Evolutionary conservation across 2,329 filamentous ascomycete genomes (phyloP).

Genomic region (Stachybotrys elegans): DNA sequence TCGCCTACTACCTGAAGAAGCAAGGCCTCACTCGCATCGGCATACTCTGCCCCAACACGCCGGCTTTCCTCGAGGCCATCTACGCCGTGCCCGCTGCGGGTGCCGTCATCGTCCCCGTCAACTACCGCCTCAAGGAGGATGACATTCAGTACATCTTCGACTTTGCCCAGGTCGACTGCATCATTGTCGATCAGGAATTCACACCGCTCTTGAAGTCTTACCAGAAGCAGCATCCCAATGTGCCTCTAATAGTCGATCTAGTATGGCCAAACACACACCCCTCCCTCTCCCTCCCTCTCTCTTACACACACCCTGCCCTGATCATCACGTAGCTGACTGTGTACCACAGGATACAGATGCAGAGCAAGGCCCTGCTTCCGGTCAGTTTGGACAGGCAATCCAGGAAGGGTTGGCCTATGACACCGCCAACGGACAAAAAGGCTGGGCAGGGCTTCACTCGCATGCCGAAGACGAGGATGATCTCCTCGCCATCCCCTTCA

Average conservation of each 20-base stretch:
- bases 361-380: constrained; percentile 66
- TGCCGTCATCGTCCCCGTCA: constrained; percentile 65
- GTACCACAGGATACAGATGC: constrained; percentile 74
- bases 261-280: constrained; percentile 24
- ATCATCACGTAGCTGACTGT: constrained; percentile 8
- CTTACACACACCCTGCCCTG: not conserved
- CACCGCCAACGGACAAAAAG: constrained; percentile 54
- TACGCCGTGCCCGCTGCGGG: constrained; percentile 83
- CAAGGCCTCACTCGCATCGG: constrained; percentile 72
- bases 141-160: constrained; percentile 90
- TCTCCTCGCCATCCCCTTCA: constrained; percentile 85
- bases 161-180: constrained; percentile 78
- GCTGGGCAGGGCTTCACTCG: constrained; percentile 72
- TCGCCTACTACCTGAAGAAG: constrained; percentile 82
- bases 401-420: constrained; percentile 76
- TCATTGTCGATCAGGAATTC: constrained; percentile 85
- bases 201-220: constrained; percentile 64
- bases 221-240: constrained; percentile 50
- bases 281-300: not conserved
- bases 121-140: constrained; percentile 66
- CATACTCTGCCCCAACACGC: constrained; percentile 86
- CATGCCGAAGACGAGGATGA: constrained; percentile 72
- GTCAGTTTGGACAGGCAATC: constrained; percentile 79
- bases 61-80: constrained; percentile 85
- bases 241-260: constrained; percentile 71